phyloP scores from a whole-genome alignment of 768 basidiomycete genomes.

The Xerocomellus chrysenteron region DNA sequence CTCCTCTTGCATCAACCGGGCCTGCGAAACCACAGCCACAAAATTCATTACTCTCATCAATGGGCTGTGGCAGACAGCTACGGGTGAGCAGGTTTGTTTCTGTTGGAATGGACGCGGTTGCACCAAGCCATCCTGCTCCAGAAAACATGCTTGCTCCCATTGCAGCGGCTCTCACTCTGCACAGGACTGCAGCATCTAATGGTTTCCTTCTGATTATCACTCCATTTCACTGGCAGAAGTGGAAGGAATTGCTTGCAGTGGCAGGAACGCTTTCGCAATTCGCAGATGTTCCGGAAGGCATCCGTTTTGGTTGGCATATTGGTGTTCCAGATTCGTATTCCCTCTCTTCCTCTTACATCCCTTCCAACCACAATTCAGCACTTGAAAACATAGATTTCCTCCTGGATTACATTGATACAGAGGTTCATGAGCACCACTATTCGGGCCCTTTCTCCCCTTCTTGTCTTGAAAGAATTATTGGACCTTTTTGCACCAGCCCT shows the following conservation, averaged over 20 bases:
- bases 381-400: conserved; percentile 19
- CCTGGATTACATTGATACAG: conserved; percentile 30
- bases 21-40: no score
- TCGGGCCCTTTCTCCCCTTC: no score
- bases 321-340: background rate
- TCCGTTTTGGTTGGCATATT: background rate
- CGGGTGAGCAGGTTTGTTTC: conserved; percentile 3
- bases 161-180: conserved; percentile 7
- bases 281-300: background rate
- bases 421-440: conserved; percentile 23
- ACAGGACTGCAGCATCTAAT: conserved; percentile 11
- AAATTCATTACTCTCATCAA: background rate
- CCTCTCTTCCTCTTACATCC: background rate
- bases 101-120: background rate
- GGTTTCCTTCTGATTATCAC: conserved; percentile 24
- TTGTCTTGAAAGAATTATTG: no score
- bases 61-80: background rate
- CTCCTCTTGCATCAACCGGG: no score
- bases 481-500: no score
- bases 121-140: background rate
- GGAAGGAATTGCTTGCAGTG: conserved; percentile 3
- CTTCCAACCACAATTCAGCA: background rate
- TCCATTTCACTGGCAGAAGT: conserved; percentile 20
- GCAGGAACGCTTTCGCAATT: background rate
- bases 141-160: background rate